Evolutionary conservation across 768 basidiomycete genomes (phyloP).

Genomic region (Pleurotus salmoneostramineus): DNA sequence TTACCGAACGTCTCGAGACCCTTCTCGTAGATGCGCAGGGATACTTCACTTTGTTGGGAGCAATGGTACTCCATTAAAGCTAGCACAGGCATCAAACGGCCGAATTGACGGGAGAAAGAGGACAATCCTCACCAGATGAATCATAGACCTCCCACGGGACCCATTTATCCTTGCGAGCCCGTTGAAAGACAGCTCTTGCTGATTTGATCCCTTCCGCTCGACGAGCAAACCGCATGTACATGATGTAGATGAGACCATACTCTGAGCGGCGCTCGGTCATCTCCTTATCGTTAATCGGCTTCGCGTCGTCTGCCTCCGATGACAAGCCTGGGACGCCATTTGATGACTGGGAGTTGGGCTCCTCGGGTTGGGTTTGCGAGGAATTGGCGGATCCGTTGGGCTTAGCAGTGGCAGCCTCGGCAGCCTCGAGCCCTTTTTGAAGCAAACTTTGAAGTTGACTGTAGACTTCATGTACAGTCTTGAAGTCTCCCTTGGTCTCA

Average conservation of each 20-base stretch:
- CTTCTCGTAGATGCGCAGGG: slow-evolving; percentile 90
- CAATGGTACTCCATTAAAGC: slow-evolving; percentile 96
- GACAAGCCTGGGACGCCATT: slow-evolving; percentile 12
- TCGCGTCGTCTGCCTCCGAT: slow-evolving; percentile 45
- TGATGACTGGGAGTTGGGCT: slow-evolving; percentile 4
- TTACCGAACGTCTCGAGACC: slow-evolving; percentile 82
- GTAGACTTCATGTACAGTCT: slow-evolving; percentile 69
- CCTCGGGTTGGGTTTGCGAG: not conserved
- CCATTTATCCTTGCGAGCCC: slow-evolving; percentile 73
- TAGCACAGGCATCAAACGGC: slow-evolving; percentile 22
- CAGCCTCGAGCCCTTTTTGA: slow-evolving; percentile 54
- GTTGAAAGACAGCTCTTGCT: slow-evolving; percentile 72
- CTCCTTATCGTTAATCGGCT: slow-evolving; percentile 51
- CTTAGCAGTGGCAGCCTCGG: slow-evolving; percentile 41
- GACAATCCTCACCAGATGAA: slow-evolving; percentile 64
- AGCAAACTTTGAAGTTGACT: slow-evolving; percentile 70
- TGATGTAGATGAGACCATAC: slow-evolving; percentile 76
- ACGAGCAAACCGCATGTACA: slow-evolving; percentile 91
- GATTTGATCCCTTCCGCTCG: slow-evolving; percentile 85
- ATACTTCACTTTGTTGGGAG: slow-evolving; percentile 70
- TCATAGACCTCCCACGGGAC: slow-evolving; percentile 93
- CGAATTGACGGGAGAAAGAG: not conserved
- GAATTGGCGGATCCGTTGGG: slow-evolving; percentile 26
- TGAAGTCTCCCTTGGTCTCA: slow-evolving; percentile 50
- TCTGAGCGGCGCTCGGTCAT: slow-evolving; percentile 57